Percentiles rank a stretch among this genome's conserved stretches.
These are phyloP conservation scores for Neohortaea acidophila DNA, from an alignment of 495 filamentous ascomycete species.

Conservation along the genomic window DNA sequence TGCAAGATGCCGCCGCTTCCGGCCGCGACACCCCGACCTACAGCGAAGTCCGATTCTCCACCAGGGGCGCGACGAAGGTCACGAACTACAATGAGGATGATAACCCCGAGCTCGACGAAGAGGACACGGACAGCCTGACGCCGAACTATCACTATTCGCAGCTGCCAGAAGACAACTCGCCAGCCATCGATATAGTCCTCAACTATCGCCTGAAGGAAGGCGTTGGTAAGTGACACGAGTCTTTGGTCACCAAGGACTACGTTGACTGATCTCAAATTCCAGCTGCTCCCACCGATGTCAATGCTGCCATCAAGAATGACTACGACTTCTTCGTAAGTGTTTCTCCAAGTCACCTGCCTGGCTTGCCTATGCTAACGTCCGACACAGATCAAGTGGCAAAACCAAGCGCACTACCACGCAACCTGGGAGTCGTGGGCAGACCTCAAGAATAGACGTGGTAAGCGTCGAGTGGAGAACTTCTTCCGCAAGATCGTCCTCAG, in stretches of 20 bases:
- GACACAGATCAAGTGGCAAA: slow-evolving; percentile 85
- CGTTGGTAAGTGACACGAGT: slow-evolving; percentile 33
- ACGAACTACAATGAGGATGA: slow-evolving; percentile 78
- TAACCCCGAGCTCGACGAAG: slow-evolving; percentile 33
- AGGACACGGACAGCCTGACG: slow-evolving; percentile 29
- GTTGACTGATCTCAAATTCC: slow-evolving; percentile 1
- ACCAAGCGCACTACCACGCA: slow-evolving; percentile 82
- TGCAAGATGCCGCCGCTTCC: slow-evolving; percentile 40
- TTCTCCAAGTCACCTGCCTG: background rate
- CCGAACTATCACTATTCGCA: slow-evolving; percentile 20
- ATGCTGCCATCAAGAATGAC: slow-evolving; percentile 52
- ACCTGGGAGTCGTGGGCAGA: slow-evolving; percentile 76
- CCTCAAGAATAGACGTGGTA: slow-evolving; percentile 54
- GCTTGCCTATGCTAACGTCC: background rate
- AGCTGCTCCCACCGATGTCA: slow-evolving; percentile 24
- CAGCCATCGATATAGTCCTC: slow-evolving; percentile 77
- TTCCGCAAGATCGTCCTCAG: slow-evolving; percentile 63
- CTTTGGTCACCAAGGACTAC: background rate
- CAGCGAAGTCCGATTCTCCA: slow-evolving; percentile 78
- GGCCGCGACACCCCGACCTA: slow-evolving; percentile 38
- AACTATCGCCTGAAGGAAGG: slow-evolving; percentile 68
- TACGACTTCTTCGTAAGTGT: slow-evolving; percentile 62
- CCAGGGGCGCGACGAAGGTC: slow-evolving; percentile 67
- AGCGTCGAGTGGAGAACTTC: slow-evolving; percentile 85
- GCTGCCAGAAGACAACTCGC: slow-evolving; percentile 48